Base-by-base conservation (phyloP, 2,329 filamentous ascomycete species). In the Penicillium capsulatum region DNA sequence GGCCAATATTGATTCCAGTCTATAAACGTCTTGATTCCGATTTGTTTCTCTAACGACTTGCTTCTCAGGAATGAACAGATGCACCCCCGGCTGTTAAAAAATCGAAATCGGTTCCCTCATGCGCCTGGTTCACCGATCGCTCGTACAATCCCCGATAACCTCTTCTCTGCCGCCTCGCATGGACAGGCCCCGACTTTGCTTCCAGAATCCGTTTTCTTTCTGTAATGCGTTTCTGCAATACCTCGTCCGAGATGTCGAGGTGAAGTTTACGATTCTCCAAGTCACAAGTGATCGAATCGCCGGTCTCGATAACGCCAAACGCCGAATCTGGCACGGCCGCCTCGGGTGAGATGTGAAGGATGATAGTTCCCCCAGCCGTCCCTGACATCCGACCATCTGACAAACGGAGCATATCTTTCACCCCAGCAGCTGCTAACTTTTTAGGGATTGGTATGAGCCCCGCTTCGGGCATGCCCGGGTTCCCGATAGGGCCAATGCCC, bases 351-450 rank as follows among this genome's bases (percentile, higher is more conserved):
- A 77, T 66, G 47, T 78, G 74, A 15, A 78, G 57, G 2, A 74
- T 63, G 14, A 78, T 74, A 0, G 74, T 77, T 3, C 74, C 74
- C 0, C 74, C 75, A 2, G 75, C 74, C 3, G 74, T 78, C 0
- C 75, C 74, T 19, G 67, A 72, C 73, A 78, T 77, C 15, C 75
- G 61, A 1, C 75, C 74, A 57, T 79, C 75, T 0, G 69, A 73
- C 3, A 77, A 54, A 1, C 75, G 61, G 17, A 77, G 51, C 74
- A 78, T 77, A 48, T 77, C 73, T 17, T 61, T 65, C 1, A 77
- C 70, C 0, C 74, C 74, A 38, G 65, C 54, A 2, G 54, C 55
- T 5, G 61, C 68, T 2, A 77, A 58, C 42, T 75, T 76, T 11
- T 69, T 61, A 0, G 73, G 72, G 10, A 75, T 71, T 0, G 72